Evolutionary conservation across 23 red algal species (phyloP).

Genomic region (Gracilaria caudata): DNA sequence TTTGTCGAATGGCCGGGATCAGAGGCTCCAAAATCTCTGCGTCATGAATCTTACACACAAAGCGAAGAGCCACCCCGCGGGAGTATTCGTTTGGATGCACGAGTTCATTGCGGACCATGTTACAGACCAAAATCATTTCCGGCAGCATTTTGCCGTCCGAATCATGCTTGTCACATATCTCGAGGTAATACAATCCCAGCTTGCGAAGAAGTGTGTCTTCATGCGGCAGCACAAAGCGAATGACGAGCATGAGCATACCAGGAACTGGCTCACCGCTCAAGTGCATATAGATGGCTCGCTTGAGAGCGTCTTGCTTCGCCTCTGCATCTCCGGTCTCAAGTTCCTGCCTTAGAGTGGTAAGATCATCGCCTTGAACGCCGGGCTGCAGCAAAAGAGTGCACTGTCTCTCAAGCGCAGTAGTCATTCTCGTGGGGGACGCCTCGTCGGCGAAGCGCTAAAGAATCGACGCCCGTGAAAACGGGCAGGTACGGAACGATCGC

Average conservation of each 20-base stretch:
- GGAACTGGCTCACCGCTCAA: constrained; percentile 91
- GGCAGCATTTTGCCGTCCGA: constrained; percentile 93
- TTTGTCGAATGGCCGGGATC: constrained; percentile 90
- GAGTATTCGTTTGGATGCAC: constrained; percentile 98
- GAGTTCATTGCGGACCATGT: constrained; percentile 97
- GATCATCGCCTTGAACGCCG: constrained; percentile 64
- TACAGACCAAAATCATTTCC: constrained; percentile 99
- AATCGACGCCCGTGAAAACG: neutral
- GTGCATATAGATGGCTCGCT: constrained; percentile 87
- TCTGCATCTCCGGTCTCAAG: constrained; percentile 87
- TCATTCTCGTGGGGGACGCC: constrained; percentile 52
- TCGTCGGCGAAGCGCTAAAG: neutral
- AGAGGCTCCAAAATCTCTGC: constrained; percentile 95
- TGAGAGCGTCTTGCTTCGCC: constrained; percentile 78
- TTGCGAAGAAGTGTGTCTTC: constrained; percentile 97
- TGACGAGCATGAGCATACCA: constrained; percentile 97
- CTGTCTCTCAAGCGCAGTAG: constrained; percentile 93
- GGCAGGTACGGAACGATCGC: neutral
- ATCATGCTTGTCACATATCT: constrained; percentile 92
- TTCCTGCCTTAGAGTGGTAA: constrained; percentile 71
- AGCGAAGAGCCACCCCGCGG: constrained; percentile 88
- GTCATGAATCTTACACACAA: constrained; percentile 98
- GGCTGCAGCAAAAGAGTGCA: constrained; percentile 94
- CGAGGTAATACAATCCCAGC: constrained; percentile 90
- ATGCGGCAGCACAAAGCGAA: constrained; percentile 93